Evolutionary conservation across 495 filamentous ascomycete species (phyloP).

Genomic region (Aspergillus indologenus): DNA sequence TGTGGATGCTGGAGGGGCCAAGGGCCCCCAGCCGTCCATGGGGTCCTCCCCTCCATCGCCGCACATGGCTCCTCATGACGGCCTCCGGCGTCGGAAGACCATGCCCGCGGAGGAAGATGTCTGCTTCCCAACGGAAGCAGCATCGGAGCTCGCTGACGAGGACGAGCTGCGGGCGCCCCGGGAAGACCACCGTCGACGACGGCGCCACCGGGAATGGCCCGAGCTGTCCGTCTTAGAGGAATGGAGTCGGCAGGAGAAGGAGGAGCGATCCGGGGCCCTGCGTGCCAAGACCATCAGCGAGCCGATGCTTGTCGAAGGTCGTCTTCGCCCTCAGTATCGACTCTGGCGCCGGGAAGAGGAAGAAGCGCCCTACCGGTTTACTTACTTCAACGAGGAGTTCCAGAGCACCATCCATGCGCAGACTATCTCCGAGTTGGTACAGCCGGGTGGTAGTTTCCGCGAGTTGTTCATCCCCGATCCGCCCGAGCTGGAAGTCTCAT

Average conservation of each 20-base stretch:
- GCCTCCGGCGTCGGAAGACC: conserved; percentile 47
- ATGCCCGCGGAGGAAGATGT: conserved; percentile 78
- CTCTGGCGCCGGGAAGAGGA: conserved; percentile 86
- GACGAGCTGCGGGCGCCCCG: conserved; percentile 49
- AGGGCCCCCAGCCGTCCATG: conserved; percentile 26
- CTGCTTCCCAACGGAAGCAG: conserved; percentile 79
- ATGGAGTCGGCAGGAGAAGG: conserved; percentile 89
- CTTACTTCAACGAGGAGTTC: conserved; percentile 97
- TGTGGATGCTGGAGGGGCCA: conserved; percentile 46
- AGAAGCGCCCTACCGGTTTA: conserved; percentile 90
- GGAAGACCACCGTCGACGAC: conserved; percentile 51
- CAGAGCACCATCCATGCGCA: conserved; percentile 92
- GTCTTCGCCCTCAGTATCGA: conserved; percentile 74
- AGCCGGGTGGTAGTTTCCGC: conserved; percentile 75
- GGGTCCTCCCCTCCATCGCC: conserved; percentile 33
- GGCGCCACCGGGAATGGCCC: conserved; percentile 59
- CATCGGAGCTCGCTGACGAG: conserved; percentile 78
- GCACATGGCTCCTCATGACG: conserved; percentile 32
- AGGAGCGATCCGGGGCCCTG: conserved; percentile 80
- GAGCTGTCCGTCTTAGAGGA: conserved; percentile 77
- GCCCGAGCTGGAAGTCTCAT: conserved; percentile 58
- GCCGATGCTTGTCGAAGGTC: conserved; percentile 84
- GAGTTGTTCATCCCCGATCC: conserved; percentile 83
- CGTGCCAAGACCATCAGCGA: conserved; percentile 90
- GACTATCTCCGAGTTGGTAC: conserved; percentile 86